A percentile compares a stretch with the other conserved stretches of the same genome.
These are phyloP conservation scores for Arachnomyces sp. DNA, from an alignment of 2,329 filamentous ascomycete genomes.

Conservation along the genomic window DNA sequence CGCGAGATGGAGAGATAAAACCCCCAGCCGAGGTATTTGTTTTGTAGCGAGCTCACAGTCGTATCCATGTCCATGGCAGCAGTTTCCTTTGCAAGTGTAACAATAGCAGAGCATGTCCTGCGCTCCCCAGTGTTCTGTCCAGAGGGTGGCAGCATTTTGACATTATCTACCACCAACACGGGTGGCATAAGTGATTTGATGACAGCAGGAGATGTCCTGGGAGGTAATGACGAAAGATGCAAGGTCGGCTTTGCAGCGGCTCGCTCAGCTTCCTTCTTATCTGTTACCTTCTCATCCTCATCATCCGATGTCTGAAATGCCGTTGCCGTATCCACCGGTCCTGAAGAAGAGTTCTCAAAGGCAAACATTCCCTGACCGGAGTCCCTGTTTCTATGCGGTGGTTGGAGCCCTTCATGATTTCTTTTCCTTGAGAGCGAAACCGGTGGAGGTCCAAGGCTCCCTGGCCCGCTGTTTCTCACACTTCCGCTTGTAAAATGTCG, in stretches of 20 bases:
- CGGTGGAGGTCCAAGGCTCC: slow-evolving; percentile 40
- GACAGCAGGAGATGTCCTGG: slow-evolving; percentile 42
- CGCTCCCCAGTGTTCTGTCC: slow-evolving; percentile 47
- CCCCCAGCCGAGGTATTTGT: slow-evolving; percentile 77
- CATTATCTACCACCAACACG: slow-evolving; percentile 60
- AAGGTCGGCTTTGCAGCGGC: slow-evolving; percentile 49
- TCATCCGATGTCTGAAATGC: slow-evolving; percentile 36
- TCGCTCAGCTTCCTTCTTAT: slow-evolving; percentile 38
- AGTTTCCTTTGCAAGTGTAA: slow-evolving; percentile 72
- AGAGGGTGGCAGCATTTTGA: slow-evolving; percentile 60
- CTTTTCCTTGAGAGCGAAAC: slow-evolving; percentile 36
- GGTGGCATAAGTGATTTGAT: slow-evolving; percentile 44
- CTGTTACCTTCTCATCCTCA: slow-evolving; percentile 35
- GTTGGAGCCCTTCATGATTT: slow-evolving; percentile 34
- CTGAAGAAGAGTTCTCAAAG: slow-evolving; percentile 29
- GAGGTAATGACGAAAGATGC: slow-evolving; percentile 48
- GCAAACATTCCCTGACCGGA: slow-evolving; percentile 30
- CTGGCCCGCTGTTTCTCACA: slow-evolving; percentile 43
- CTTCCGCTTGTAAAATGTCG: slow-evolving; percentile 53
- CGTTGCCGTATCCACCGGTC: slow-evolving; percentile 25
- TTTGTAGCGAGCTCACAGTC: slow-evolving; percentile 69
- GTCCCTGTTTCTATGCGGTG: slow-evolving; percentile 27
- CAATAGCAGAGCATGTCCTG: slow-evolving; percentile 68
- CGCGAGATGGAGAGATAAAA: slow-evolving; percentile 73
- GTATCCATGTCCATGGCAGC: slow-evolving; percentile 76